phyloP scores from a whole-genome alignment of 129 eudicot genomes.

The Pulicaria dysenterica region DNA sequence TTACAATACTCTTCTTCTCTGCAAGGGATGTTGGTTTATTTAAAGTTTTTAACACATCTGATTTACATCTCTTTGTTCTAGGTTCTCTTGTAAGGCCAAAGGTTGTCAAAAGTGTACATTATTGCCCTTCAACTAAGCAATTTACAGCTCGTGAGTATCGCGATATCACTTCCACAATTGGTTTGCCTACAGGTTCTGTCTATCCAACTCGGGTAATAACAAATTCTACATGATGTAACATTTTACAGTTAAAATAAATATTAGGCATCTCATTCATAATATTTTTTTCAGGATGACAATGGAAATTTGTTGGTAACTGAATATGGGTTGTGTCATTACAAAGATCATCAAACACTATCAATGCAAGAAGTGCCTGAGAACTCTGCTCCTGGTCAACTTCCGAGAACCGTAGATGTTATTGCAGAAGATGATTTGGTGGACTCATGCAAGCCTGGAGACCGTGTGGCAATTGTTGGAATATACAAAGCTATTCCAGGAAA shows the following conservation, averaged over 20 bases:
- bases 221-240: background rate
- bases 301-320: slow-evolving; percentile 93
- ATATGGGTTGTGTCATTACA: slow-evolving; percentile 85
- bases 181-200: slow-evolving; percentile 97
- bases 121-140: slow-evolving; percentile 73
- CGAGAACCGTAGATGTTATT: slow-evolving; percentile 88
- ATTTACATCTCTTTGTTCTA: slow-evolving; percentile 21
- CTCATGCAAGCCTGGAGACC: slow-evolving; percentile 99
- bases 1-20: background rate
- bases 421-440: slow-evolving; percentile 95
- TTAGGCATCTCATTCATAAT: slow-evolving; percentile 9
- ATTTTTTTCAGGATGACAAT: slow-evolving; percentile 71
- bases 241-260: background rate
- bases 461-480: slow-evolving; percentile 93
- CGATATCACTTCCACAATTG: slow-evolving; percentile 89
- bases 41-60: background rate
- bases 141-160: slow-evolving; percentile 91
- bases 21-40: background rate
- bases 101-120: slow-evolving; percentile 99
- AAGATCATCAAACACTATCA: slow-evolving; percentile 93
- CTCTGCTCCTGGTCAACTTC: slow-evolving; percentile 99
- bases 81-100: slow-evolving; percentile 99
- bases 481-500: slow-evolving; percentile 96
- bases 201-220: slow-evolving; percentile 84
- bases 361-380: slow-evolving; percentile 99